phyloP scores from a whole-genome alignment of 176 grass and related monocot genomes.

The Microstegium vimineum region DNA sequence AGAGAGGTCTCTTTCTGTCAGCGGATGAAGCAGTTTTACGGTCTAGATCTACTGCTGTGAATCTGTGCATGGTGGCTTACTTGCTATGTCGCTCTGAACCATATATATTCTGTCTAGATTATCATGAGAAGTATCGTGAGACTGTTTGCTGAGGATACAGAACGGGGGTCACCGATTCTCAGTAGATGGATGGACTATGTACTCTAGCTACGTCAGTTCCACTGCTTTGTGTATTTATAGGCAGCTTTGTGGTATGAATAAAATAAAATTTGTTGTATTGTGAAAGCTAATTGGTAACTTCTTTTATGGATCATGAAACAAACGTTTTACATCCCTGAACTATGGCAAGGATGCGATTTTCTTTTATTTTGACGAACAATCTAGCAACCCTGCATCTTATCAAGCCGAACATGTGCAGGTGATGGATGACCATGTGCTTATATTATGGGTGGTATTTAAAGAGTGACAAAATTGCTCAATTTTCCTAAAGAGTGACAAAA shows the following conservation, averaged over 20 bases:
- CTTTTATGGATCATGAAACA: background rate
- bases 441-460: background rate
- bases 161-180: background rate
- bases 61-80: background rate
- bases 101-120: background rate
- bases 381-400: background rate
- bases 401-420: background rate
- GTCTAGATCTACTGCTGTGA: background rate
- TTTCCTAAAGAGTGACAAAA: background rate
- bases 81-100: background rate
- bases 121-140: background rate
- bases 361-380: no score
- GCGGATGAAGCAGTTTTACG: background rate
- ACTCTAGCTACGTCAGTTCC: background rate
- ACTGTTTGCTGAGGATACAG: background rate
- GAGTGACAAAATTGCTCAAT: background rate
- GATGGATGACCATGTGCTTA: background rate
- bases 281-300: background rate
- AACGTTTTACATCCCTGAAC: background rate
- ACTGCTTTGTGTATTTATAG: background rate
- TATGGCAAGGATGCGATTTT: background rate
- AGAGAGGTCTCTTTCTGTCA: conserved; percentile 43
- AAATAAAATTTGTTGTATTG: background rate
- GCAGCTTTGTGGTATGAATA: background rate
- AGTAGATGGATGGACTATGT: background rate